Percentiles rank a stretch among this genome's conserved stretches.
These are phyloP conservation scores for Phytophthora constricta DNA, from an alignment of 352 stramenopile species.

Conservation along the genomic window DNA sequence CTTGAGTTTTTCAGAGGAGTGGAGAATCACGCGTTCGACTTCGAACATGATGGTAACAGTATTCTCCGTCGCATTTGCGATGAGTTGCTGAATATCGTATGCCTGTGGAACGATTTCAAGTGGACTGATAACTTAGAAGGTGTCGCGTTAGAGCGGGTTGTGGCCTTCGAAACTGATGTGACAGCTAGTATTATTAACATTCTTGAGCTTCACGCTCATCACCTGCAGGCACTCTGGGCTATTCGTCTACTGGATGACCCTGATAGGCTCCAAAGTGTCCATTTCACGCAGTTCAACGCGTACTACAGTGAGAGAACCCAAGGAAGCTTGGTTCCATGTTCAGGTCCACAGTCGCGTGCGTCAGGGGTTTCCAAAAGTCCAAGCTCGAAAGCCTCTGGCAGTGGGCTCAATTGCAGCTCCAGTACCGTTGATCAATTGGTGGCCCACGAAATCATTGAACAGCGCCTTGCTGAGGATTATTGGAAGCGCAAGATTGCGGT, in stretches of 20 bases:
- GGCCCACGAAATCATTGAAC: conserved; percentile 34
- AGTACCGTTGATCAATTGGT: conserved; percentile 20
- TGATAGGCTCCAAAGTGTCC: conserved; percentile 50
- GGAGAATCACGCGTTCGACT: conserved; percentile 62
- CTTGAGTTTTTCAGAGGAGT: conserved; percentile 52
- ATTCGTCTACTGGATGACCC: conserved; percentile 49
- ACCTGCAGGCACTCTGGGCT: conserved; percentile 69
- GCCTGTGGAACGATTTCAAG: conserved; percentile 82
- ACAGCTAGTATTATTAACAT: conserved; percentile 71
- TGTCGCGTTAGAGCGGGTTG: conserved; percentile 53
- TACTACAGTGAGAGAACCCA: conserved; percentile 71
- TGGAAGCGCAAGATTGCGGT: conserved; percentile 51
- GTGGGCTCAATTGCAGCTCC: neutral
- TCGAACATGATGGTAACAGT: conserved; percentile 64
- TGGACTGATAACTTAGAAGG: conserved; percentile 64
- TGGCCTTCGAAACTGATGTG: conserved; percentile 67
- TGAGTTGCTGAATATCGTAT: conserved; percentile 75
- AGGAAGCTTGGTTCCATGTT: conserved; percentile 27
- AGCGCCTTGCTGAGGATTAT: conserved; percentile 43
- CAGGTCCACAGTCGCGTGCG: conserved; percentile 9
- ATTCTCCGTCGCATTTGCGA: conserved; percentile 74
- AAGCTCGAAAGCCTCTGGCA: too few relatives aligned
- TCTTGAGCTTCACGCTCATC: conserved; percentile 57
- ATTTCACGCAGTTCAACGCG: conserved; percentile 74
- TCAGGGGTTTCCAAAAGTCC: neutral